Evolutionary conservation across 306 rosid species (phyloP), one percentile per base, ranked within the genome.

Genomic region (Glycyrrhiza uralensis): DNA sequence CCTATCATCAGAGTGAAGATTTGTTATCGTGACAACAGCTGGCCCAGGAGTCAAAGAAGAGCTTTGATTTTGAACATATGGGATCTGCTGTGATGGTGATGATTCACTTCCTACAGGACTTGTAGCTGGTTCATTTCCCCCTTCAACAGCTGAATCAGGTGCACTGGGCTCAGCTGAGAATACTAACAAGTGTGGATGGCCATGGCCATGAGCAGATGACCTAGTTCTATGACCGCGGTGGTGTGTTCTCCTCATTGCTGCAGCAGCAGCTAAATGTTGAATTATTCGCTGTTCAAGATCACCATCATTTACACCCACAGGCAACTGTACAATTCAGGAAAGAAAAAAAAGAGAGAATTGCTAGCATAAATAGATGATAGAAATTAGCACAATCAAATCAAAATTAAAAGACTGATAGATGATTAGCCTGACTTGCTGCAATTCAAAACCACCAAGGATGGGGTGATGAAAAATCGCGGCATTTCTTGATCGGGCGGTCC

Each of bases 251-350:
- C 96, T 86, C 85, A 87, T 76, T 7, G 95, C 92, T 55, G 99
- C 95, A 15, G 96, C 91, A 42, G 96, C 88, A 26, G 99, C 93
- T 83, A 94, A 79, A 79, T 88, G 96, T 83, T 91, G 99, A 76
- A 95, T 83, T 66, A 95, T 81, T 54, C 83, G 72, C 59, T 91
- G 96, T 81, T 91, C 96, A 70, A 91, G 85, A 63, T 86, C 91
- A 15, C 74, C 72, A 56, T 79, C 86, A 62, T 81, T 80, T 45
- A 79, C 78, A 44, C 90, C 90, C 35, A 77, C 68, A 26, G 83
- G 84, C 55, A 87, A 77, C 98, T 91, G 82, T 78, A 72, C n/a
- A n/a, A n/a, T n/a, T n/a, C n/a, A n/a, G n/a, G 30, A 73, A 7
- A 20, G 29, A 66, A 51, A 61, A 61, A 75, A 11, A 30, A 22